Base-by-base conservation (phyloP, 441 rosid genomes). In the Isatis lusitanica region DNA sequence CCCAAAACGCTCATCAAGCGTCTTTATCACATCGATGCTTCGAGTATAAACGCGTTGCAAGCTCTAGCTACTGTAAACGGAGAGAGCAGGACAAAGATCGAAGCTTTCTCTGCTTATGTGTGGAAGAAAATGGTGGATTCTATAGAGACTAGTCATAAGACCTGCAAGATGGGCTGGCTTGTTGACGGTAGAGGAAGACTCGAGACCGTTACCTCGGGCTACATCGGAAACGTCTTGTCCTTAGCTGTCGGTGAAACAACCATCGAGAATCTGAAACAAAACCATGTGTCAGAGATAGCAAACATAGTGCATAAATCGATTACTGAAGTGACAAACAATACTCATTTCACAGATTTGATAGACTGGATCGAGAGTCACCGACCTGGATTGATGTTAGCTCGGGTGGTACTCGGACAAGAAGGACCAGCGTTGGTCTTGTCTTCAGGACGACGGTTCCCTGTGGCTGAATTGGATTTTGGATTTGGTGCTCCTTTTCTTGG, bases 151-250 rank as follows among this genome's bases (percentile, higher is more conserved):
- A 30, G 70, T 40, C 87, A 88, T 13, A 77, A 53, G 5, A 81
- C 71, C 42, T 88, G 94, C 87, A 90, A 87, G 83, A 88, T 93
- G 97, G 94, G 98, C 26, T 90, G 98, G 94, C 70, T 91, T 59
- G 89, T 91, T 6, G 97, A 91, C 2, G 98, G 98, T 30, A 78
- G 96, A 4, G 73, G 83, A 10, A 83, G 91, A 77, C 76, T 93
- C 7, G 33, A 50, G 42, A n/a, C 43, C 6, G 53, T 55, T 53
- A 79, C 84, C 85, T 80, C 96, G 7, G 81, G 78, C 77, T 88
- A 91, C 85, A 86, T 89, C 39, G 94, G 96, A 26, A 93, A 90
- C 18, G 85, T 91, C 35, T 78, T 93, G 79, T 88, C 96, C 9
- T 33, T 88, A 59, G 87, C 88, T 28, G 78, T 86, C 18, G 91